A percentile compares a stretch with the other conserved stretches of the same genome.
These are phyloP conservation scores for Claviceps monticola DNA, from an alignment of 2,329 filamentous ascomycete genomes.

Conservation along the genomic window DNA sequence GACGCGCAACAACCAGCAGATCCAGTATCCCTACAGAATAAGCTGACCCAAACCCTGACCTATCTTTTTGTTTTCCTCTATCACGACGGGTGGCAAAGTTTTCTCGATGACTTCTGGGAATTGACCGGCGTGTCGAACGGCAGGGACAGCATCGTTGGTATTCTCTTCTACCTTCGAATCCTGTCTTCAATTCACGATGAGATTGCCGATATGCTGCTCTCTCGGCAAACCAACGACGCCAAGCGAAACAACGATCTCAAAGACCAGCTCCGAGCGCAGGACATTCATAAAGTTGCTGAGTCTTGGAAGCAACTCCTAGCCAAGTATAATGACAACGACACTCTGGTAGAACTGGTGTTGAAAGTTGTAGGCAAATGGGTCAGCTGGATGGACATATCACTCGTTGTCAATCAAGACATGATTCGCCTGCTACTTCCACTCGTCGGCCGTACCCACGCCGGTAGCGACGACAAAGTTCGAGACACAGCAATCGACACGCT, in stretches of 20 bases:
- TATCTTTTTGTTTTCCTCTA: slow-evolving; percentile 86
- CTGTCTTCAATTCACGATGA: slow-evolving; percentile 89
- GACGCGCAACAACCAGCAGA: slow-evolving; percentile 49
- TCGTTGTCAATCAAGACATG: slow-evolving; percentile 84
- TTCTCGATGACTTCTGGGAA: slow-evolving; percentile 78
- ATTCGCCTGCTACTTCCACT: slow-evolving; percentile 74
- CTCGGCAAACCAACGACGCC: slow-evolving; percentile 62
- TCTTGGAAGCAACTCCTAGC: slow-evolving; percentile 87
- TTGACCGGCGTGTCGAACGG: slow-evolving; percentile 53
- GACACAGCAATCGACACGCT: slow-evolving; percentile 90
- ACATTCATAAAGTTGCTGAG: slow-evolving; percentile 74
- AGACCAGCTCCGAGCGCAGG: slow-evolving; percentile 72
- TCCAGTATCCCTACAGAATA: slow-evolving; percentile 74
- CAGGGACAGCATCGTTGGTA: slow-evolving; percentile 58
- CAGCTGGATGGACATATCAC: slow-evolving; percentile 93
- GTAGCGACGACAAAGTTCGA: slow-evolving; percentile 63
- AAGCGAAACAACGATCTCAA: slow-evolving; percentile 84
- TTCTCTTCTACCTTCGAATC: slow-evolving; percentile 78
- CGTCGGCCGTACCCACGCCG: slow-evolving; percentile 57
- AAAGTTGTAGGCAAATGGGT: slow-evolving; percentile 95
- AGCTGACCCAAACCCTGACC: slow-evolving; percentile 89
- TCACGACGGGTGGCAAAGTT: slow-evolving; percentile 70
- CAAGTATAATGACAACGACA: slow-evolving; percentile 59
- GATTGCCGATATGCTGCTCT: slow-evolving; percentile 83
- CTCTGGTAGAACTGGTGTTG: slow-evolving; percentile 73